Conservation (phyloP, 2,329 filamentous ascomycete species). For the Exophiala xenobiotica region DNA sequence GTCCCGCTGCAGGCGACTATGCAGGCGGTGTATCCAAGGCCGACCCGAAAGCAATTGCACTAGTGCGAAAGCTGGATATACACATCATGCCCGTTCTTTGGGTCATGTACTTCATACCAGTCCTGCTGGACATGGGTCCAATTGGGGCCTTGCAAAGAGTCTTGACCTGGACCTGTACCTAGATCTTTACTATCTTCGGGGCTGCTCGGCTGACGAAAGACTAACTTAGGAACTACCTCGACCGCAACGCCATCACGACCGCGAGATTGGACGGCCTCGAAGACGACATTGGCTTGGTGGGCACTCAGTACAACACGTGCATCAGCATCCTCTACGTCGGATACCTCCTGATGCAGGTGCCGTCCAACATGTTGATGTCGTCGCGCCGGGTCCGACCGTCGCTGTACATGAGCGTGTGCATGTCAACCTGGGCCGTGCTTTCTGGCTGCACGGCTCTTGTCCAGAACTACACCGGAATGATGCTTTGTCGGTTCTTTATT, state of each 20-base stretch:
- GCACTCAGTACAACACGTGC: constrained; percentile 36
- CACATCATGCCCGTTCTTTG: constrained; percentile 43
- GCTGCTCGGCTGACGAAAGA: too few relatives aligned
- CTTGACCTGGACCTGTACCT: too few relatives aligned
- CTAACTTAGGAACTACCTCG: constrained; percentile 26
- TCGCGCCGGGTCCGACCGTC: constrained; percentile 53
- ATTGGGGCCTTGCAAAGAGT: too few relatives aligned
- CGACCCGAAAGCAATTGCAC: neutral
- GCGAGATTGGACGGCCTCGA: constrained; percentile 34
- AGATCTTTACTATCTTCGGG: too few relatives aligned
- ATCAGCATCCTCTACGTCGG: constrained; percentile 33
- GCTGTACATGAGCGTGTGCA: constrained; percentile 49
- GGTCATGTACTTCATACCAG: constrained; percentile 39
- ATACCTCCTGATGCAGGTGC: constrained; percentile 58
- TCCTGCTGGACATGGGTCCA: neutral
- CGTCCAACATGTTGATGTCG: constrained; percentile 56
- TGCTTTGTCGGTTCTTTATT: constrained; percentile 44
- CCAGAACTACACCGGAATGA: constrained; percentile 42
- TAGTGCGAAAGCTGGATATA: constrained; percentile 30
- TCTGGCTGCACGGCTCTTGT: constrained; percentile 29
- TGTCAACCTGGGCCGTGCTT: constrained; percentile 38
- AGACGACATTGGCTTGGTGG: constrained; percentile 32
- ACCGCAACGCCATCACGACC: constrained; percentile 36
- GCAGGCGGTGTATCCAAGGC: neutral
- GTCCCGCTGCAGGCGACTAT: neutral